Percentiles rank a stretch among this genome's conserved stretches.
Evolutionary conservation across 148 eudicot genomes (phyloP).

Genomic region (Rhododendron kiyosumense): DNA sequence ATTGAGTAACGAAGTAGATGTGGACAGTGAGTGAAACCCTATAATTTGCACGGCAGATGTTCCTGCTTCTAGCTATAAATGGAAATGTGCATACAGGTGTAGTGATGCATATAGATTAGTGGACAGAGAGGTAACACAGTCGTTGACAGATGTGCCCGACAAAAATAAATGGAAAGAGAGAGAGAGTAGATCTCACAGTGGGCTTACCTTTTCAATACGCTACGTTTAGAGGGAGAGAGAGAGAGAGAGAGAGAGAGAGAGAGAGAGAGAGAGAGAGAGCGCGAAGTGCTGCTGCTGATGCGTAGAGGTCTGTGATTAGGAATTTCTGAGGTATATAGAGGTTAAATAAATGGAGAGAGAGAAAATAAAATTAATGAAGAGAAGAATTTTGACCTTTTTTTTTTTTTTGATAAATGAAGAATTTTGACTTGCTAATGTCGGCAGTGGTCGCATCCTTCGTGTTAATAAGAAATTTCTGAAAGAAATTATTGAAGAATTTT

Average conservation of each 20-base stretch:
- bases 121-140: background rate
- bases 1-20: background rate
- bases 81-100: background rate
- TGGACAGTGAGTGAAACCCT: constrained; percentile 6
- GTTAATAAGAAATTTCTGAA: too few species aligned
- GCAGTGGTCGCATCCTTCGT: background rate
- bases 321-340: background rate
- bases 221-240: background rate
- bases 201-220: background rate
- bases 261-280: too few species aligned
- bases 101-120: background rate
- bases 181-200: background rate
- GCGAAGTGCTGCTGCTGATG: background rate
- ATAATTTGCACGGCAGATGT: background rate
- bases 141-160: background rate
- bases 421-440: background rate
- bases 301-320: background rate
- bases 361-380: background rate
- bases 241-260: too few species aligned
- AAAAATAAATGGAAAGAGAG: background rate
- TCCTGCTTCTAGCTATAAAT: background rate
- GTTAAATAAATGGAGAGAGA: background rate
- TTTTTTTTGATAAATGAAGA: too few species aligned
- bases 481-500: too few species aligned
- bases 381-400: background rate